Conservation (phyloP, 495 filamentous ascomycete genomes). For the Cladorrhinum samala region DNA sequence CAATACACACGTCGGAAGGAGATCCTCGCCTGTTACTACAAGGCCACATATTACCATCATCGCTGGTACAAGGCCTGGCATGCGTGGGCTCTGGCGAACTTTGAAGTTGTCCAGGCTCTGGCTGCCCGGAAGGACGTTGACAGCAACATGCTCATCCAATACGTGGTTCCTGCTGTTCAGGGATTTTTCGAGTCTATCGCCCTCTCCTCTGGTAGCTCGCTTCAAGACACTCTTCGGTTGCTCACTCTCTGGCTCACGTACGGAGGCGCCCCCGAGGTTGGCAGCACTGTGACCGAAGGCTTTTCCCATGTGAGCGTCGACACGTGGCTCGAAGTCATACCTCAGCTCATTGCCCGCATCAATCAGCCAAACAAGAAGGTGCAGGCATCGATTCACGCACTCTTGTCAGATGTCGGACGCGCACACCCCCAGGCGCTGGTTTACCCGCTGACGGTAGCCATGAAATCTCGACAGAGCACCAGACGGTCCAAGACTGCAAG, state of each 20-base stretch:
- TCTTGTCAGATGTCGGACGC: constrained; percentile 85
- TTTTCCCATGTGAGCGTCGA: constrained; percentile 88
- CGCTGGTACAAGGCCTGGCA: constrained; percentile 99
- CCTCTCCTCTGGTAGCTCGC: constrained; percentile 79
- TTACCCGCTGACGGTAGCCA: constrained; percentile 97
- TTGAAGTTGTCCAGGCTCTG: constrained; percentile 87
- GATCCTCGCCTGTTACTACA: constrained; percentile 77
- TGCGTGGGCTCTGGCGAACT: constrained; percentile 97
- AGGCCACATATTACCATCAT: constrained; percentile 84
- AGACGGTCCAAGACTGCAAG: constrained; percentile 77
- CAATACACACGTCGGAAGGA: constrained; percentile 66
- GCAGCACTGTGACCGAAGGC: constrained; percentile 77
- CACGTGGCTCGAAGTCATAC: constrained; percentile 97
- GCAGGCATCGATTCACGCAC: constrained; percentile 79
- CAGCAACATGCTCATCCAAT: constrained; percentile 56
- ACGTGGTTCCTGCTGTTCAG: constrained; percentile 88
- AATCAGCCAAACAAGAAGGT: constrained; percentile 87
- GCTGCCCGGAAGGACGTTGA: constrained; percentile 53
- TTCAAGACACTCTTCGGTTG: constrained; percentile 90
- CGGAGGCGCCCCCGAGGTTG: constrained; percentile 83
- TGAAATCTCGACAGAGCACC: constrained; percentile 76
- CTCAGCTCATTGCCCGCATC: constrained; percentile 93
- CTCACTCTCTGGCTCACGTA: constrained; percentile 96
- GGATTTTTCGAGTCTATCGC: constrained; percentile 96
- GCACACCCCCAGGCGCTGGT: constrained; percentile 95